Percentiles rank a stretch among this genome's conserved stretches.
These are phyloP conservation scores for Xylaria acuta DNA, from an alignment of 495 filamentous ascomycete species.

Conservation along the genomic window DNA sequence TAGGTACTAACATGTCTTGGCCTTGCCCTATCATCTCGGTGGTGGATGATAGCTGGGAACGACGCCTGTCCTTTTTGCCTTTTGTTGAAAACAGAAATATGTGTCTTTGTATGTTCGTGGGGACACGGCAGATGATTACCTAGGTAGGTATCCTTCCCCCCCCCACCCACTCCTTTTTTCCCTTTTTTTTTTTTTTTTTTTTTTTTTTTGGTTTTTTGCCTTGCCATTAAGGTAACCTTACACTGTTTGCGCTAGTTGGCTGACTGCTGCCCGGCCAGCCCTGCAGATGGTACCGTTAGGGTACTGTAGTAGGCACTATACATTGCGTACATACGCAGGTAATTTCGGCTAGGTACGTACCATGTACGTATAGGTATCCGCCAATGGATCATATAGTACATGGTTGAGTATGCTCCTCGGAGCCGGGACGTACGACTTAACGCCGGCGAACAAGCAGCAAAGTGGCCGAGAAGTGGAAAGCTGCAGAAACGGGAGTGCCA, in stretches of 20 bases:
- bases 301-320: neutral
- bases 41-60: neutral
- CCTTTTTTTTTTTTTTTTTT: neutral
- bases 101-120: neutral
- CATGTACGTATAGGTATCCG: too few relatives aligned
- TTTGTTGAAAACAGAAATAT: neutral
- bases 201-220: neutral
- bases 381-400: neutral
- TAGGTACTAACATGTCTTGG: neutral
- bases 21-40: neutral
- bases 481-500: conserved; percentile 2
- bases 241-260: neutral
- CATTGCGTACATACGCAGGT: neutral
- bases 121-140: neutral
- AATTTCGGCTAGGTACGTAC: neutral
- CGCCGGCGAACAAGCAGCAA: conserved; percentile 1
- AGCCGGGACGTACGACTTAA: conserved; percentile 25
- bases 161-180: too few relatives aligned
- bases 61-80: neutral
- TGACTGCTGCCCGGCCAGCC: neutral
- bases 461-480: neutral
- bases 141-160: too few relatives aligned
- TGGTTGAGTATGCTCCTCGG: conserved; percentile 1
- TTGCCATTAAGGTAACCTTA: neutral
- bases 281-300: neutral